Evolutionary conservation across 441 rosid genomes (phyloP).

Genomic region (Euphorbia schlechtendalii): DNA sequence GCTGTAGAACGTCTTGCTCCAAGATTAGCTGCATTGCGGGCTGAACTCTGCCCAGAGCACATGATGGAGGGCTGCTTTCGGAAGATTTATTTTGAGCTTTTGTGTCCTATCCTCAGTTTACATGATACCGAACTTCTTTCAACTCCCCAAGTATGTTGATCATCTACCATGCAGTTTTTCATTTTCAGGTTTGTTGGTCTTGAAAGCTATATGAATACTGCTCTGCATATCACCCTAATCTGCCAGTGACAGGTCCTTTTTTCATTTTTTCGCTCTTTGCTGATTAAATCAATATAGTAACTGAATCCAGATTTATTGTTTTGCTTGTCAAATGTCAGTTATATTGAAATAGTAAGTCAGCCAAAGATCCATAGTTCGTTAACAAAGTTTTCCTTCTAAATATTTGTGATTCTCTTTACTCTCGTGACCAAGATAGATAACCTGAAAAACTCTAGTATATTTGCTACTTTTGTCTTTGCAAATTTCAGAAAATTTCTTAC

Average conservation of each 20-base stretch:
- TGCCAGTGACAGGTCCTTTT: neutral
- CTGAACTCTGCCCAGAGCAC: constrained; percentile 70
- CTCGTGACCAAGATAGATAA: neutral
- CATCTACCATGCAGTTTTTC: neutral
- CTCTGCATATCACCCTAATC: neutral
- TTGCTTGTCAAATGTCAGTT: too few species aligned
- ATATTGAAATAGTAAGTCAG: neutral
- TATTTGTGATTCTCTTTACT: neutral
- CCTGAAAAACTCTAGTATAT: too few species aligned
- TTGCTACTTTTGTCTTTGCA: neutral
- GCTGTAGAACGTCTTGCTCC: constrained; percentile 66
- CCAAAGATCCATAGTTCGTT: neutral
- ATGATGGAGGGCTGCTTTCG: constrained; percentile 88
- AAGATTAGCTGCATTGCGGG: constrained; percentile 64
- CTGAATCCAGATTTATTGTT: too few species aligned
- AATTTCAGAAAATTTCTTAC: neutral
- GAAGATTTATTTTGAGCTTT: constrained; percentile 85
- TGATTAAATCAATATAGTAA: neutral
- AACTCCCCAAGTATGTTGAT: constrained; percentile 53
- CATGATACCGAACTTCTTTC: constrained; percentile 66
- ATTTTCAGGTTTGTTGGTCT: constrained; percentile 2
- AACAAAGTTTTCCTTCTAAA: neutral
- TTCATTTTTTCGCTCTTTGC: neutral
- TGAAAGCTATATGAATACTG: constrained; percentile 3
- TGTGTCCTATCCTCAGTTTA: constrained; percentile 66